Evolutionary conservation across 768 basidiomycete genomes (phyloP), one percentile per base, ranked within the genome.

Genomic region (Arthromyces matolae): DNA sequence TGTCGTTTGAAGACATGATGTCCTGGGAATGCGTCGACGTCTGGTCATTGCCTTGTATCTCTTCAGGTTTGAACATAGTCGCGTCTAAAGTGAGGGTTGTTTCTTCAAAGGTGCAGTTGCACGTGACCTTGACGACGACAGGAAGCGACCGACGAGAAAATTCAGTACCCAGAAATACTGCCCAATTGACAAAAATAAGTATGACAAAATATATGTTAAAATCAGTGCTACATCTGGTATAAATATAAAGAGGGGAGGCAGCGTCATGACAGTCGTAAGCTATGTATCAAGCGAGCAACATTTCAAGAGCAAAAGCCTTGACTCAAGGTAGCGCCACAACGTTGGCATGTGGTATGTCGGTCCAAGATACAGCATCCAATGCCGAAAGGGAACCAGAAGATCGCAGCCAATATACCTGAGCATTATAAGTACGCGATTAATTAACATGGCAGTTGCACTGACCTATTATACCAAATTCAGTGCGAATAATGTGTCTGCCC

Each of bases 311-410:
- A 80, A 10, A 76, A 31, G 5, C 78, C 75, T 14, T 72, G 65
- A 23, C 73, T 71, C 22, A 79, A 67, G 3, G 67, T 51, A 3
- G 60, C 50, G 2, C 77, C 77, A 35, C 79, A 80, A 4, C 77
- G 73, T 14, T 59, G 64, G 65, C 89, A 93, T 52, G 72, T 75
- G 23, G 87, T 83, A 41, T 73, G 69, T 35, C 84, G 76, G 62
- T 93, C 90, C 20, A 93, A 71, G 8, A 92, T 64, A 58, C 90
- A 93, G 5, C 86, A 68, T 2, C 81, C 87, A 31, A 93, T 75
- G 4, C 90, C 90, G 0, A 91, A 65, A 3, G 90, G 90, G 70
- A 93, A 93, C 89, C 88, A 92, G 50, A 92, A 70, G 20, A 93
- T 68, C 4, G 90, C 89, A 7, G 86, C 86, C n/a, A 93, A 66